Percentiles rank a stretch among this genome's conserved stretches.
Evolutionary conservation across 2,329 filamentous ascomycete species (phyloP).

Genomic region (Dothistroma septosporum): DNA sequence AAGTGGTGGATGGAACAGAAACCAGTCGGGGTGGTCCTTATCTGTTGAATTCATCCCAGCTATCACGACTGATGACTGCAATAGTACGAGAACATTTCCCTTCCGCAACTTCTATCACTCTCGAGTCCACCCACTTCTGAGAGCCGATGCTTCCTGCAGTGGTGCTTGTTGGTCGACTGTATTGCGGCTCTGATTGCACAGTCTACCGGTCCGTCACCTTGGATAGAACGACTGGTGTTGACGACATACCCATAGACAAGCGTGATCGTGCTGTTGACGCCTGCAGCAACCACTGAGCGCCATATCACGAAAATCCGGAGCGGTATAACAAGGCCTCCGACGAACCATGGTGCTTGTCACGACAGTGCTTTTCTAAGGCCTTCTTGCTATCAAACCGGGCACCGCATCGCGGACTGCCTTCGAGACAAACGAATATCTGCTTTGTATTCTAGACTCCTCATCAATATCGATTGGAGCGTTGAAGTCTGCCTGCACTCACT

Average conservation of each 20-base stretch:
- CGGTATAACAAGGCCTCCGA: background rate
- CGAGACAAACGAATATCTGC: background rate
- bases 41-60: slow-evolving; percentile 2
- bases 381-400: background rate
- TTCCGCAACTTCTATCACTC: background rate
- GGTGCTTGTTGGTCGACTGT: background rate
- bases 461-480: background rate
- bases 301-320: background rate
- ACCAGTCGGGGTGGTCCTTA: background rate
- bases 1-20: background rate
- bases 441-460: background rate
- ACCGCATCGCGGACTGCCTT: background rate
- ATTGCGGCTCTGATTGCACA: background rate
- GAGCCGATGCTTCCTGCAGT: background rate
- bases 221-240: background rate
- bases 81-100: background rate
- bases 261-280: background rate
- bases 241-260: background rate
- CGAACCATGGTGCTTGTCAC: background rate
- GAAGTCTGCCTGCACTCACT: background rate
- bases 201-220: background rate
- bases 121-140: background rate
- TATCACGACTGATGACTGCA: slow-evolving; percentile 4
- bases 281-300: background rate
- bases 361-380: background rate